These are phyloP conservation scores for Hypoxylon sp. DNA, from an alignment of 2,329 filamentous ascomycete genomes.

Conservation along the genomic window DNA sequence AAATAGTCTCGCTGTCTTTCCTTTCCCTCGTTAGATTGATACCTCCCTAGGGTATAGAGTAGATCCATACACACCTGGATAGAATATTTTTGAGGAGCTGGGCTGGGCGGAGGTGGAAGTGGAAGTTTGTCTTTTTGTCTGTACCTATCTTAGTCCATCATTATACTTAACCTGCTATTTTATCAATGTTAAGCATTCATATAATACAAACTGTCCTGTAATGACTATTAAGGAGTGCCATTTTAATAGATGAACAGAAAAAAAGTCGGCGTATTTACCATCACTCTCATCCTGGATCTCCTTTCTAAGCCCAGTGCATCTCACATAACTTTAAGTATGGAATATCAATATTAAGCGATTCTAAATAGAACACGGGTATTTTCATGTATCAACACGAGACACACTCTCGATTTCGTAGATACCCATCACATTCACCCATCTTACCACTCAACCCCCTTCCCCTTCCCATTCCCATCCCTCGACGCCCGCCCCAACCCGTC, in stretches of 20 bases:
- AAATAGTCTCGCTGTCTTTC: not conserved
- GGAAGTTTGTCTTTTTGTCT: not conserved
- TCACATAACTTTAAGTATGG: not conserved
- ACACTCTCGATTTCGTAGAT: not conserved
- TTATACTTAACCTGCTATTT: not conserved
- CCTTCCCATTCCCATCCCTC: slow-evolving; percentile 14
- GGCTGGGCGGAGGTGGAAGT: not conserved
- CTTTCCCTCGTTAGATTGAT: not conserved
- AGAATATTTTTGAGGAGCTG: no score
- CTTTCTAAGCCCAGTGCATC: not conserved
- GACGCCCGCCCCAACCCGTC: slow-evolving; percentile 37
- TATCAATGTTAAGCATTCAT: no score
- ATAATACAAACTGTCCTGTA: no score
- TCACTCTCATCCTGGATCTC: not conserved
- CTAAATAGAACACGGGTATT: not conserved
- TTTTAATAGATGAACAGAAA: not conserved
- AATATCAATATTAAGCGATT: not conserved
- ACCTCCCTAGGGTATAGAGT: not conserved
- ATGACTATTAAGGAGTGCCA: not conserved
- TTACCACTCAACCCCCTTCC: slow-evolving; percentile 19
- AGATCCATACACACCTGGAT: not conserved
- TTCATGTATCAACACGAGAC: not conserved
- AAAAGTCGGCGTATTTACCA: no score
- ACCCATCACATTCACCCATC: not conserved
- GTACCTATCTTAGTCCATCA: not conserved